Conservation (phyloP, 2,329 filamentous ascomycete genomes). For the Ascochyta lentis region DNA sequence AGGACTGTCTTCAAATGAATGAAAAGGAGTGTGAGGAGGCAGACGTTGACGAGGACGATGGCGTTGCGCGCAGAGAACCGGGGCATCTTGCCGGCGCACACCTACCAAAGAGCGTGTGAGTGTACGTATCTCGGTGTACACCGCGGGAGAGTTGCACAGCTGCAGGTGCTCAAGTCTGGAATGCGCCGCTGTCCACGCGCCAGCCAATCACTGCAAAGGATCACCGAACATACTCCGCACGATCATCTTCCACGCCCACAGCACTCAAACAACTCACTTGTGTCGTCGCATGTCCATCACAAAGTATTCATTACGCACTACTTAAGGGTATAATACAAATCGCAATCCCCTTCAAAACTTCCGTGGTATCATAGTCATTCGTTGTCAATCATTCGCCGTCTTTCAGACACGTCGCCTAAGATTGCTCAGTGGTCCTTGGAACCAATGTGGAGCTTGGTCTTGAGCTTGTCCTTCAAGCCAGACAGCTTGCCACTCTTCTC, state of each 20-base stretch:
- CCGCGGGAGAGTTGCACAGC: not conserved
- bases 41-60: slow-evolving; percentile 29
- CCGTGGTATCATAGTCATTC: slow-evolving; percentile 34
- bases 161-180: not conserved
- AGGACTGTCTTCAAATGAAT: slow-evolving; percentile 41
- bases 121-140: not conserved
- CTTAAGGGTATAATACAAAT: slow-evolving; percentile 16
- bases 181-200: not conserved
- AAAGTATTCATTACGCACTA: slow-evolving; percentile 11
- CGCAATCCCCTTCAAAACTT: slow-evolving; percentile 5
- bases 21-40: slow-evolving; percentile 35
- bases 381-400: slow-evolving; percentile 14
- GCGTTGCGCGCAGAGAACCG: slow-evolving; percentile 40
- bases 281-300: not conserved
- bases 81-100: slow-evolving; percentile 31
- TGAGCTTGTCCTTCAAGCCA: slow-evolving; percentile 67
- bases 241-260: too few species aligned
- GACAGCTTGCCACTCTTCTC: slow-evolving; percentile 56
- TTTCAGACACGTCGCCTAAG: not conserved
- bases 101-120: slow-evolving; percentile 1
- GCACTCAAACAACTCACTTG: not conserved
- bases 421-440: slow-evolving; percentile 39
- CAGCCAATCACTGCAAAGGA: slow-evolving; percentile 4
- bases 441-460: slow-evolving; percentile 68
- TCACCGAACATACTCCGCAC: slow-evolving; percentile 5